Percentiles rank a stretch among this genome's conserved stretches.
Conservation (phyloP, 495 filamentous ascomycete genomes). For the Tuber microsphaerosporum region DNA sequence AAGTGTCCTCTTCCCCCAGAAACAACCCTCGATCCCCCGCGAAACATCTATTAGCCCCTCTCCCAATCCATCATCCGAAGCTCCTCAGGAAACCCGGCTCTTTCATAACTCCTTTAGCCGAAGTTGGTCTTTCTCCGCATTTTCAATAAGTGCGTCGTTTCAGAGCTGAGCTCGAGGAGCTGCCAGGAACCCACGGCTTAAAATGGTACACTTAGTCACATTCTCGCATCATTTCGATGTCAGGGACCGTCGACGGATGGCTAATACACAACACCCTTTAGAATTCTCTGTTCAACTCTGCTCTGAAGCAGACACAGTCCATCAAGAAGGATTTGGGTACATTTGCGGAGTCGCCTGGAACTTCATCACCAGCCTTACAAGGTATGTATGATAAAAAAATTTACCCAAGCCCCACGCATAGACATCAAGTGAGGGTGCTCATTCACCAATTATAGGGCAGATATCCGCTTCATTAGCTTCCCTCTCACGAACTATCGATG, state of each 20-base stretch:
- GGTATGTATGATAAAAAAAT: constrained; percentile 57
- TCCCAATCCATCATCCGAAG: not conserved
- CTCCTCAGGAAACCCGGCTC: not conserved
- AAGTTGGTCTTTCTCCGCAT: not conserved
- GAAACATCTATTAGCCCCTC: not conserved
- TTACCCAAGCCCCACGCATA: constrained; percentile 75
- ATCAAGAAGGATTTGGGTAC: constrained; percentile 75
- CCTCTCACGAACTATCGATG: constrained; percentile 84
- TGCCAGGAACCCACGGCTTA: not conserved
- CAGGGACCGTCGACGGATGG: not conserved
- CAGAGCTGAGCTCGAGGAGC: not conserved
- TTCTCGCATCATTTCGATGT: not conserved
- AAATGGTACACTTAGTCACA: not conserved
- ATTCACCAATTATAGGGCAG: constrained; percentile 44
- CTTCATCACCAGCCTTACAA: constrained; percentile 59
- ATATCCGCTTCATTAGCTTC: constrained; percentile 81
- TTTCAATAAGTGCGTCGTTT: not conserved
- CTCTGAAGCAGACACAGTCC: constrained; percentile 81
- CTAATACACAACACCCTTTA: constrained; percentile 8
- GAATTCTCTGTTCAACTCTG: constrained; percentile 95
- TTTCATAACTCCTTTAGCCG: not conserved
- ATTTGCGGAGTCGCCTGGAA: constrained; percentile 58
- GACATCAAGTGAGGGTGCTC: constrained; percentile 1
- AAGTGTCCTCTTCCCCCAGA: not conserved
- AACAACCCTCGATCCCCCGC: not conserved